These are phyloP conservation scores for Saccharomycopsis sp. DNA, from an alignment of 805 yeast genomes.

Conservation along the genomic window DNA sequence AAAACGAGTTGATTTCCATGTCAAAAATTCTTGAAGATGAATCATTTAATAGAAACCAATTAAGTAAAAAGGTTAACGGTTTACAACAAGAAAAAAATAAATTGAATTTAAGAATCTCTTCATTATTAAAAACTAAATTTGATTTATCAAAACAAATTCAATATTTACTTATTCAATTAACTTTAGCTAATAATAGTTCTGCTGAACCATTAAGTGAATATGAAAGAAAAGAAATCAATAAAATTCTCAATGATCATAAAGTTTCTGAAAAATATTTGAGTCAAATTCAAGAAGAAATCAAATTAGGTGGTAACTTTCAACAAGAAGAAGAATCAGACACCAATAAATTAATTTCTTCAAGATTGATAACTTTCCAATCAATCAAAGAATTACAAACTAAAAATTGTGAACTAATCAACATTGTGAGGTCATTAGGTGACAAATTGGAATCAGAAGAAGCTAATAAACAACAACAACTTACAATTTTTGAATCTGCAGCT, in stretches of 20 bases:
- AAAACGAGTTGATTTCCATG: slow-evolving; percentile 46
- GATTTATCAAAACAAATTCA: slow-evolving; percentile 84
- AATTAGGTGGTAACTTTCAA: slow-evolving; percentile 17
- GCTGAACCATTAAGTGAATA: slow-evolving; percentile 45
- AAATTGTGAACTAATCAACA: slow-evolving; percentile 60
- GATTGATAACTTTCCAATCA: slow-evolving; percentile 61
- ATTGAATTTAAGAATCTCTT: slow-evolving; percentile 34
- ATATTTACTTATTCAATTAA: slow-evolving; percentile 54
- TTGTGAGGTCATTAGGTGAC: slow-evolving; percentile 62
- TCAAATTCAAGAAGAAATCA: slow-evolving; percentile 17
- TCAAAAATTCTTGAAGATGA: slow-evolving; percentile 44
- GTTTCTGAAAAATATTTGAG: slow-evolving; percentile 24
- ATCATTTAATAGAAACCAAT: slow-evolving; percentile 38
- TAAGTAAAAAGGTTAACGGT: slow-evolving; percentile 24
- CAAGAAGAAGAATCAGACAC: slow-evolving; percentile 48
- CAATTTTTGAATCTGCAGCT: slow-evolving; percentile 35
- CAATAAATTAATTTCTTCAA: slow-evolving; percentile 56
- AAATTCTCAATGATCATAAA: slow-evolving; percentile 31
- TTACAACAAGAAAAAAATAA: slow-evolving; percentile 29
- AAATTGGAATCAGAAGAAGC: slow-evolving; percentile 58
- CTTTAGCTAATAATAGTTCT: slow-evolving; percentile 28
- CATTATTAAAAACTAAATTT: slow-evolving; percentile 44
- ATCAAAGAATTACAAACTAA: slow-evolving; percentile 60
- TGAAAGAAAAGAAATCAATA: slow-evolving; percentile 56
- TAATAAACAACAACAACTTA: slow-evolving; percentile 25